These are phyloP conservation scores for Hondaea fermentalgiana DNA, from an alignment of 108 stramenopile species.

Conservation along the genomic window DNA sequence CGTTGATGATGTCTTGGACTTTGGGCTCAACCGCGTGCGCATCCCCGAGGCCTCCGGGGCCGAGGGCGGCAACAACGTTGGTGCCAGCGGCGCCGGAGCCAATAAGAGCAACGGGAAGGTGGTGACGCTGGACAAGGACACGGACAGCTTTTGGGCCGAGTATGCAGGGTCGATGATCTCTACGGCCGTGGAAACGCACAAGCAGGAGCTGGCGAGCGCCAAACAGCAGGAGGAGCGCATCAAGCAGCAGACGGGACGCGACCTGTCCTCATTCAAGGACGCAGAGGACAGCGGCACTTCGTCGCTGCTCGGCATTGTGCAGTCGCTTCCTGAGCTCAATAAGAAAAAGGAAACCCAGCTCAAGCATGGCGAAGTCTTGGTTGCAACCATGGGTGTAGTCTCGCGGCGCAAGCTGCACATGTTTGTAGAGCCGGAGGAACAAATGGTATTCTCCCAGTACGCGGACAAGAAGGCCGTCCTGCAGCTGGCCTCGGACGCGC, in stretches of 20 bases:
- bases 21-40: conserved; percentile 79
- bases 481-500: conserved; percentile 61
- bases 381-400: conserved; percentile 93
- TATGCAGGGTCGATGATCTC: conserved; percentile 72
- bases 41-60: conserved; percentile 47
- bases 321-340: conserved; percentile 81
- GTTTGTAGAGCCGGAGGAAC: conserved; percentile 83
- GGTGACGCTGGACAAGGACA: conserved; percentile 83
- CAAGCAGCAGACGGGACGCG: conserved; percentile 34
- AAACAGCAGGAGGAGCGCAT: conserved; percentile 55
- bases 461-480: conserved; percentile 68
- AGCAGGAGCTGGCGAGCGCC: conserved; percentile 80
- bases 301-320: conserved; percentile 58
- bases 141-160: conserved; percentile 65
- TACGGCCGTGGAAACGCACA: conserved; percentile 90
- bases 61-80: conserved; percentile 17
- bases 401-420: conserved; percentile 88
- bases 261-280: conserved; percentile 51
- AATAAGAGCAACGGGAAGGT: conserved; percentile 45
- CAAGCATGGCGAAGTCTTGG: conserved; percentile 86
- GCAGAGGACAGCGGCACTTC: conserved; percentile 58
- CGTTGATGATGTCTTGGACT: conserved; percentile 81
- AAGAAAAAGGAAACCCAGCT: conserved; percentile 87
- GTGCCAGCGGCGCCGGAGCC: conserved; percentile 32
- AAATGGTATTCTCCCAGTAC: conserved; percentile 54